Percentiles rank a stretch among this genome's conserved stretches.
phyloP scores from a whole-genome alignment of 2,329 filamentous ascomycete species.

The Pezizomycotina sp. region DNA sequence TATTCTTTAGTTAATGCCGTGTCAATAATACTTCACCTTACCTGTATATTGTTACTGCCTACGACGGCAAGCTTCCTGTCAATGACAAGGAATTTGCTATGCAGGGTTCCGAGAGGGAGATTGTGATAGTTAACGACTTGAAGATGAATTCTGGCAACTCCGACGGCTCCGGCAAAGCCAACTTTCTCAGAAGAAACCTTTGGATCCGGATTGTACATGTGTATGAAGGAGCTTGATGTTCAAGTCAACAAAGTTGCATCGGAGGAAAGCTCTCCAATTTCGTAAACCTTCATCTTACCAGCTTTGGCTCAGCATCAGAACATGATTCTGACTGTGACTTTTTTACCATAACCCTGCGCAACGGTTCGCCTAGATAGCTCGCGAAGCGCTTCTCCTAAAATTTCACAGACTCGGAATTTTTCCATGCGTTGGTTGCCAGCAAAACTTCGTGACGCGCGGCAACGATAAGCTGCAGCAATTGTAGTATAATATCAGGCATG shows the following conservation, averaged over 20 bases:
- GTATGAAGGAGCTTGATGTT: no score
- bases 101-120: slow-evolving; percentile 55
- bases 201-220: no score
- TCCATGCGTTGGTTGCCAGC: slow-evolving; percentile 62
- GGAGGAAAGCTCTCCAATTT: no score
- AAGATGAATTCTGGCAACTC: slow-evolving; percentile 56
- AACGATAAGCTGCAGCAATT: slow-evolving; percentile 61
- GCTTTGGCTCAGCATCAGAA: slow-evolving; percentile 47
- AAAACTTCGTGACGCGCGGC: slow-evolving; percentile 56
- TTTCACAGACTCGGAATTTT: slow-evolving; percentile 49
- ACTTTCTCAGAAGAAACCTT: slow-evolving; percentile 39
- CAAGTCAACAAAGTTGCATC: no score
- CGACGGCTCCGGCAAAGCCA: slow-evolving; percentile 42
- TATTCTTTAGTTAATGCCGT: slow-evolving; percentile 15
- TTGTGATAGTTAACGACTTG: slow-evolving; percentile 58
- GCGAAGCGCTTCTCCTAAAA: slow-evolving; percentile 50
- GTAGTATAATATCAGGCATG: slow-evolving; percentile 52
- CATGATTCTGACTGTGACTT: slow-evolving; percentile 47
- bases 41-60: slow-evolving; percentile 60
- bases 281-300: slow-evolving; percentile 40
- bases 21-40: slow-evolving; percentile 7
- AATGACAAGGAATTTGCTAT: slow-evolving; percentile 62
- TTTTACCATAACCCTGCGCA: slow-evolving; percentile 59
- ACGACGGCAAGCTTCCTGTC: slow-evolving; percentile 54
- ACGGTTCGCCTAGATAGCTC: slow-evolving; percentile 45